Evolutionary conservation across 768 basidiomycete species (phyloP).

Genomic region (Xerocomus potaroensis): DNA sequence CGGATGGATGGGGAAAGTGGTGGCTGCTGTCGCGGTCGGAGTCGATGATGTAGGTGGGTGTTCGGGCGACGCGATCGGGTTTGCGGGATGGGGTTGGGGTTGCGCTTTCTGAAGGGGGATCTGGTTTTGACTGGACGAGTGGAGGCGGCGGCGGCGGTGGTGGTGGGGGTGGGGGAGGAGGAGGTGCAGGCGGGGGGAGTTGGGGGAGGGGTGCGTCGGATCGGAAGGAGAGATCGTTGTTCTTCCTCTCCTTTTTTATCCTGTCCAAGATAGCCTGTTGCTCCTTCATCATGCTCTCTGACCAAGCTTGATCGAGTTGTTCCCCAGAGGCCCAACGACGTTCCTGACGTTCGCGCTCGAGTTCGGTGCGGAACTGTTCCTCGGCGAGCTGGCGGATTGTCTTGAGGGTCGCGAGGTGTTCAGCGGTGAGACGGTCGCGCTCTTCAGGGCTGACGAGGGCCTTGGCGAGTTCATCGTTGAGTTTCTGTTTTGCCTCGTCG

Average conservation of each 20-base stretch:
- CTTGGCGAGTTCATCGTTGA: conserved; percentile 48
- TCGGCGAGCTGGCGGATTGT: conserved; percentile 42
- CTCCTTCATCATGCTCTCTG: conserved; percentile 32
- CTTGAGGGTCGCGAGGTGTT: conserved; percentile 40
- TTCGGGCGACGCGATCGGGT: conserved; percentile 14
- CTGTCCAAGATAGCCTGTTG: conserved; percentile 46
- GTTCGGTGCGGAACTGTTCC: conserved; percentile 41
- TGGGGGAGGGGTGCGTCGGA: background rate
- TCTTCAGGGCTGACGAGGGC: conserved; percentile 30
- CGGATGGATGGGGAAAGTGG: conserved; percentile 16
- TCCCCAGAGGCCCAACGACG: conserved; percentile 45
- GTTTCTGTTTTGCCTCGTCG: conserved; percentile 59
- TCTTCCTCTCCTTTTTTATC: conserved; percentile 39
- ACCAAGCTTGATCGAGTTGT: conserved; percentile 31
- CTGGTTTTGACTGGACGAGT: background rate
- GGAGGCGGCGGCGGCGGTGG: conserved; percentile 2
- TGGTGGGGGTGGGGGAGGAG: background rate
- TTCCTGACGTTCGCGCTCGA: conserved; percentile 48
- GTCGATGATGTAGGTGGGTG: conserved; percentile 18
- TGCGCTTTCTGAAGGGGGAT: conserved; percentile 6
- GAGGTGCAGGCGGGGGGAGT: background rate
- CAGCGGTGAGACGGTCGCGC: conserved; percentile 35
- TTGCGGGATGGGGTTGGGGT: conserved; percentile 12
- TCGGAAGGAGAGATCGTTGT: conserved; percentile 16
- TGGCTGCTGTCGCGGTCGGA: conserved; percentile 14